Percentiles rank a stretch among this genome's conserved stretches.
Conservation (phyloP, 2,329 filamentous ascomycete species). For the Whalleya microplaca region DNA sequence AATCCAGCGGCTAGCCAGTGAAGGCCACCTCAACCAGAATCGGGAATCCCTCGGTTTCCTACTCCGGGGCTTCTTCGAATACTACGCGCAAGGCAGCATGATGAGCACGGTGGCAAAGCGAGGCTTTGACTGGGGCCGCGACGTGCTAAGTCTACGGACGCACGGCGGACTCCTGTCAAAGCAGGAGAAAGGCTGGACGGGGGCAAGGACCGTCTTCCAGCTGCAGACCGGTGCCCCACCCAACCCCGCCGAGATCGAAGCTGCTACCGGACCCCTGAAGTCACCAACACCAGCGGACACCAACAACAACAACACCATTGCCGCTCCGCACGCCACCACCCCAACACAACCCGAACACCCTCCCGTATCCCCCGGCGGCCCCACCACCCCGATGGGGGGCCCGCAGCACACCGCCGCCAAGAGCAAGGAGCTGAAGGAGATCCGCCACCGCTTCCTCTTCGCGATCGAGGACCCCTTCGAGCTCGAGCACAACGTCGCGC, state of each 20-base stretch:
- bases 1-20: conserved; percentile 63
- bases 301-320: conserved; percentile 28
- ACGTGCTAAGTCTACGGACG: conserved; percentile 78
- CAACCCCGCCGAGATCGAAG: conserved; percentile 21
- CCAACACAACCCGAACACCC: conserved; percentile 12
- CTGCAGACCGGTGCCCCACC: conserved; percentile 43
- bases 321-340: background rate
- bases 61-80: conserved; percentile 84
- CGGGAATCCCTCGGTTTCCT: conserved; percentile 70
- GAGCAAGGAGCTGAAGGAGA: conserved; percentile 61
- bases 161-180: conserved; percentile 73
- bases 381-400: conserved; percentile 7
- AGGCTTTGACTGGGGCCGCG: conserved; percentile 78
- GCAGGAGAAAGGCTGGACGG: conserved; percentile 81
- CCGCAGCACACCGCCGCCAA: conserved; percentile 35
- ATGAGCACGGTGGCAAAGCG: conserved; percentile 55
- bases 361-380: conserved; percentile 13
- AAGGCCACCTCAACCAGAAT: conserved; percentile 68
- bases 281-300: too few species aligned
- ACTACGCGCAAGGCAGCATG: conserved; percentile 69
- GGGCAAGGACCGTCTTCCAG: conserved; percentile 72
- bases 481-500: conserved; percentile 82
- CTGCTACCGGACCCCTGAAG: conserved; percentile 9
- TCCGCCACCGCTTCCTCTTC: conserved; percentile 80
- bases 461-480: conserved; percentile 94